Percentiles rank a stretch among this genome's conserved stretches.
Conservation (phyloP, 257 asterid species). For the Verbascum thapsus region DNA sequence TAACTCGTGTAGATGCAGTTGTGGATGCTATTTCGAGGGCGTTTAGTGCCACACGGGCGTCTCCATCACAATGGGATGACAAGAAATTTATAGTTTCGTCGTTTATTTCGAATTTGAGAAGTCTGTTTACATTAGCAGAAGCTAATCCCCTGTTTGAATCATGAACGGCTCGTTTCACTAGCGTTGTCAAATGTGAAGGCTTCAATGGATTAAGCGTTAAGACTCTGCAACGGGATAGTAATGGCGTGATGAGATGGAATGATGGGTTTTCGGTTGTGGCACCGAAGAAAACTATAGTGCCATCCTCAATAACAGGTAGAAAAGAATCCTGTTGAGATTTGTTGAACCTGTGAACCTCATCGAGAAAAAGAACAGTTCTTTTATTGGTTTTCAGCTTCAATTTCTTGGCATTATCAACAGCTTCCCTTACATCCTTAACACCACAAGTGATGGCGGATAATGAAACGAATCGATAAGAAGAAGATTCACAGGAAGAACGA, state of each 20-base stretch:
- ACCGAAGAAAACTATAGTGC: conserved; percentile 76
- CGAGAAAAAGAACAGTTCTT: conserved; percentile 70
- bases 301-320: conserved; percentile 86
- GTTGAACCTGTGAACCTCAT: conserved; percentile 93
- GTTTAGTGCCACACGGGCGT: conserved; percentile 74
- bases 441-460: conserved; percentile 84
- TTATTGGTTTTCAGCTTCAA: conserved; percentile 30
- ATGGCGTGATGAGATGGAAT: conserved; percentile 76
- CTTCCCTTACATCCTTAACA: conserved; percentile 80
- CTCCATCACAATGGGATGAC: conserved; percentile 69
- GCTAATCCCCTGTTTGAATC: conserved; percentile 48
- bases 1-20: conserved; percentile 41
- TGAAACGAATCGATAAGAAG: conserved; percentile 50
- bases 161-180: conserved; percentile 48
- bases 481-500: conserved; percentile 30
- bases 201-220: conserved; percentile 57
- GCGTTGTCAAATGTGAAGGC: conserved; percentile 47
- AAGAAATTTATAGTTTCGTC: conserved; percentile 55
- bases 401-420: conserved; percentile 67
- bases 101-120: conserved; percentile 27
- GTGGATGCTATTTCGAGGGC: conserved; percentile 69
- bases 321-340: conserved; percentile 88
- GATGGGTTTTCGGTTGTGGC: conserved; percentile 96
- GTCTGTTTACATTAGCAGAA: conserved; percentile 10
- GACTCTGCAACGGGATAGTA: conserved; percentile 79